phyloP scores from a whole-genome alignment of 345 rosid genomes.

The Moringa oleifera region DNA sequence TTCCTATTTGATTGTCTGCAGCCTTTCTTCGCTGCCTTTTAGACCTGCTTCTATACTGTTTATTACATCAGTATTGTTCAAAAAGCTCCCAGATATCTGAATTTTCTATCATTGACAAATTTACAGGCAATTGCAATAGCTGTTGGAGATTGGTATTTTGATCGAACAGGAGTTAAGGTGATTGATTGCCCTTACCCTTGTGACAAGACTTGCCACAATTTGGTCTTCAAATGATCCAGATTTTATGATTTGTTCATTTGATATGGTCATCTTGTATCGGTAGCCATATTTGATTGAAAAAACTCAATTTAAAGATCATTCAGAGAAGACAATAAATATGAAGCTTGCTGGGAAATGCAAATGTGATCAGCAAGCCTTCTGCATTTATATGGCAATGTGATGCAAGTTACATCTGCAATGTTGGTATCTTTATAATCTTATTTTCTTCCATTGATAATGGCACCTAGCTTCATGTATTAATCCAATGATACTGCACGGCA shows the following conservation, averaged over 20 bases:
- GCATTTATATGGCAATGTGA: not conserved
- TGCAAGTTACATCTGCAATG: not conserved
- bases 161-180: slow-evolving; percentile 50
- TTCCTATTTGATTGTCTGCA: not conserved
- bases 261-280: too few relatives aligned
- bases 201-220: slow-evolving; percentile 86
- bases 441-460: too few relatives aligned
- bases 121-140: slow-evolving; percentile 78
- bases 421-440: not conserved
- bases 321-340: slow-evolving; percentile 24
- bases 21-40: not conserved
- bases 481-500: too few relatives aligned
- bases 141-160: slow-evolving; percentile 96
- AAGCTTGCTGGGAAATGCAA: slow-evolving; percentile 22
- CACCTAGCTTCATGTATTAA: too few relatives aligned
- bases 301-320: slow-evolving; percentile 15
- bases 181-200: slow-evolving; percentile 90
- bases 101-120: slow-evolving; percentile 3
- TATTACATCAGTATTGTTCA: not conserved
- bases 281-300: too few relatives aligned
- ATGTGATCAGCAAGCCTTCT: slow-evolving; percentile 16
- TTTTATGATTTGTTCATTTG: too few relatives aligned
- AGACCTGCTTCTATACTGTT: not conserved
- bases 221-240: slow-evolving; percentile 55
- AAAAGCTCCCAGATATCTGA: not conserved